A percentile compares a stretch with the other conserved stretches of the same genome.
phyloP scores from a whole-genome alignment of 2,329 filamentous ascomycete genomes.

The Trichoderma sp. region DNA sequence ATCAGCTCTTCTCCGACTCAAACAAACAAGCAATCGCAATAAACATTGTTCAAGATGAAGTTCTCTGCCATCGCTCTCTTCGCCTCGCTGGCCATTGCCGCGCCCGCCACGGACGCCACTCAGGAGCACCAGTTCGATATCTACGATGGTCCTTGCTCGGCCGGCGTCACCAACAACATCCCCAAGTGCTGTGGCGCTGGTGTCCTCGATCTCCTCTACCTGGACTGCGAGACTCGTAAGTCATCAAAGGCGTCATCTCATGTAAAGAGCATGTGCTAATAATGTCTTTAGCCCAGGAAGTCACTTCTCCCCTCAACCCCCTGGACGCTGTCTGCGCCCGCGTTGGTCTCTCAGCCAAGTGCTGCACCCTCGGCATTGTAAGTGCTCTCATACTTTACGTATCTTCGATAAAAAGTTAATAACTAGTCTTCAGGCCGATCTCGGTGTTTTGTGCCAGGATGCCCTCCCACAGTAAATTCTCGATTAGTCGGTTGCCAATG shows the following conservation, averaged over 20 bases:
- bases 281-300: neutral
- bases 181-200: conserved; percentile 23
- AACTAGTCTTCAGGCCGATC: neutral
- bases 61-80: conserved; percentile 24
- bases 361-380: conserved; percentile 2
- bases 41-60: conserved; percentile 25
- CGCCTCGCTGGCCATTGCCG: conserved; percentile 21
- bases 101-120: conserved; percentile 12
- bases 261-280: neutral
- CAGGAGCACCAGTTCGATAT: neutral
- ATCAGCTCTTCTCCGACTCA: neutral
- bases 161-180: conserved; percentile 19
- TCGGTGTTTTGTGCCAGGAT: conserved; percentile 10
- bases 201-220: conserved; percentile 18
- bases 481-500: neutral
- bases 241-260: neutral
- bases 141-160: neutral
- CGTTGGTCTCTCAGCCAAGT: neutral
- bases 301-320: neutral
- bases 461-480: conserved; percentile 4
- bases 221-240: conserved; percentile 23
- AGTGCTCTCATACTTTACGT: neutral
- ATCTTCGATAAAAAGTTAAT: neutral
- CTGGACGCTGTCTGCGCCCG: neutral
- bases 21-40: neutral